phyloP scores from a whole-genome alignment of 2,329 filamentous ascomycete species.

The Talaromyces rugulosus region DNA sequence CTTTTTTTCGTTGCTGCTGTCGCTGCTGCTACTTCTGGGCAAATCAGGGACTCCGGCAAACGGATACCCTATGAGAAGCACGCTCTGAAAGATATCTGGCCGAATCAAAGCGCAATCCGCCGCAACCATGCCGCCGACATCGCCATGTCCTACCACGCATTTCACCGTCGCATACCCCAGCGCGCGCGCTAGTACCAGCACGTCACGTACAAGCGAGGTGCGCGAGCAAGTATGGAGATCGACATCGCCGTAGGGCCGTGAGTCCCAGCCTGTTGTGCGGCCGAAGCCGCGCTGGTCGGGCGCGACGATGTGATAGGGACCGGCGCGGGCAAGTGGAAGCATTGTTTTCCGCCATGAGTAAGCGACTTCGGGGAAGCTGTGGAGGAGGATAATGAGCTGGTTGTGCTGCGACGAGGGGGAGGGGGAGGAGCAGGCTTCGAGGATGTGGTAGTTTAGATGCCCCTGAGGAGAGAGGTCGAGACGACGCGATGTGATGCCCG shows the following conservation, averaged over 20 bases:
- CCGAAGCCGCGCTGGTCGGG: constrained; percentile 67
- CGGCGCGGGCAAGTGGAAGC: constrained; percentile 52
- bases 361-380: constrained; percentile 66
- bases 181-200: constrained; percentile 57
- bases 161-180: constrained; percentile 56
- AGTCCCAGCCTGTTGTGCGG: constrained; percentile 60
- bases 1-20: not conserved
- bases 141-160: constrained; percentile 60
- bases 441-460: constrained; percentile 56
- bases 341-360: constrained; percentile 67
- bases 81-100: constrained; percentile 60
- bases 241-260: constrained; percentile 46
- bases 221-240: constrained; percentile 56
- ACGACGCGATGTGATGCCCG: constrained; percentile 53
- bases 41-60: constrained; percentile 52
- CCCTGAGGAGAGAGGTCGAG: constrained; percentile 50
- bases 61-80: constrained; percentile 63
- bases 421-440: constrained; percentile 49
- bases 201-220: constrained; percentile 58
- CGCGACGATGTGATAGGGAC: constrained; percentile 60
- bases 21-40: constrained; percentile 38
- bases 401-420: constrained; percentile 28
- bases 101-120: constrained; percentile 58
- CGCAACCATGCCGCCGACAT: constrained; percentile 61
- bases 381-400: constrained; percentile 55